Percentiles rank a stretch among this genome's conserved stretches.
Conservation (phyloP, 345 rosid species). For the Anastatica hierochuntica region DNA sequence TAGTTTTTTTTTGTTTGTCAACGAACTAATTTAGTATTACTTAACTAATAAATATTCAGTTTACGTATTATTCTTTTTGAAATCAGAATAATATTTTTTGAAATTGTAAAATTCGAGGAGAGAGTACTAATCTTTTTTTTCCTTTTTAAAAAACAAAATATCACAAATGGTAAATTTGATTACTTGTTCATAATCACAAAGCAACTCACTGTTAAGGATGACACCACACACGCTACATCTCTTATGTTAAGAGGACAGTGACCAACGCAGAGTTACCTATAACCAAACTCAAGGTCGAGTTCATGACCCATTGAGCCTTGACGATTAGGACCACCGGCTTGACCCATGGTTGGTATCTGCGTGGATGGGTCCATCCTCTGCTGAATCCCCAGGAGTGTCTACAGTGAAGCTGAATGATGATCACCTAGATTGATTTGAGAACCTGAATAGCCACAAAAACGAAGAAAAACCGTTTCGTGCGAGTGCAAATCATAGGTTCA, state of each 20-base stretch:
- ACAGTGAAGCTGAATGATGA: slow-evolving; percentile 66
- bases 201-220: slow-evolving; percentile 13
- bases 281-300: slow-evolving; percentile 63
- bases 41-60: no score
- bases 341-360: slow-evolving; percentile 38
- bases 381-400: slow-evolving; percentile 71
- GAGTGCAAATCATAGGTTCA: no score
- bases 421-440: slow-evolving; percentile 38
- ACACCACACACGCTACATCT: slow-evolving; percentile 10
- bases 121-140: no score
- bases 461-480: slow-evolving; percentile 16
- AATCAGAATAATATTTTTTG: no score
- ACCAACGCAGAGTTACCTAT: slow-evolving; percentile 32
- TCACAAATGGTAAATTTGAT: slow-evolving; percentile 5
- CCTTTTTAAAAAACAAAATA: not conserved
- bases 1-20: no score
- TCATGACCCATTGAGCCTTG: slow-evolving; percentile 57
- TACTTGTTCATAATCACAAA: slow-evolving; percentile 24
- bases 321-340: slow-evolving; percentile 34
- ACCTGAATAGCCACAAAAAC: slow-evolving; percentile 29
- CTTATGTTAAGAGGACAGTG: slow-evolving; percentile 10
- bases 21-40: no score
- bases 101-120: no score
- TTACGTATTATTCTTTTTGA: no score
- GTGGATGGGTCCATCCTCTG: slow-evolving; percentile 48